These are phyloP conservation scores for Tetrapisispora phaffii DNA, from an alignment of 805 yeast species.

Conservation along the genomic window DNA sequence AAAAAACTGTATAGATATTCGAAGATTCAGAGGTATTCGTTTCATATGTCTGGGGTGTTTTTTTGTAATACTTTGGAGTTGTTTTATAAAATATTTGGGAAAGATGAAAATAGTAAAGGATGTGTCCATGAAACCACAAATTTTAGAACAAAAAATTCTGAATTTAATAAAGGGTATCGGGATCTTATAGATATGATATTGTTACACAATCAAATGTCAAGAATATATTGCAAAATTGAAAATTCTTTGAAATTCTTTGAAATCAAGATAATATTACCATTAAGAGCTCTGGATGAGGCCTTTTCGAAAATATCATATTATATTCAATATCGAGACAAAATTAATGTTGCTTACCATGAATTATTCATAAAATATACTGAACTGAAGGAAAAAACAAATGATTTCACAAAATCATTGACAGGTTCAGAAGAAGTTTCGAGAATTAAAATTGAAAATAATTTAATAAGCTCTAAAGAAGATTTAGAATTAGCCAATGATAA, in stretches of 20 bases:
- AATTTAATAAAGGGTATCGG: not conserved
- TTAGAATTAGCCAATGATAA: conserved; percentile 13
- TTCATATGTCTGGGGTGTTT: not conserved
- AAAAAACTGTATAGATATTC: not conserved
- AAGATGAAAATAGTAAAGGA: conserved; percentile 2
- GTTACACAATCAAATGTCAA: conserved; percentile 9
- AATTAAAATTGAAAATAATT: conserved; percentile 1
- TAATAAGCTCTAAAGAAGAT: conserved; percentile 3
- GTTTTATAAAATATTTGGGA: conserved; percentile 8
- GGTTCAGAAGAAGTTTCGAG: conserved; percentile 7
- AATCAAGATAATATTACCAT: conserved; percentile 11
- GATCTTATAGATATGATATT: conserved; percentile 8
- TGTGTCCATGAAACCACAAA: not conserved
- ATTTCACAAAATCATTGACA: conserved; percentile 2
- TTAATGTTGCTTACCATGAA: conserved; percentile 6
- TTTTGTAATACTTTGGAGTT: conserved; percentile 5
- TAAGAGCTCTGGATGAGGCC: conserved; percentile 5
- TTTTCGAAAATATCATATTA: conserved; percentile 5
- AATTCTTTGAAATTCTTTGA: conserved; percentile 12
- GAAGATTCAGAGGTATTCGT: not conserved
- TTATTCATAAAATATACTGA: conserved; percentile 4
- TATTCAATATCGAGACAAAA: not conserved
- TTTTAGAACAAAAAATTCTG: not conserved
- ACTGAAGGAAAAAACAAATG: conserved; percentile 3
- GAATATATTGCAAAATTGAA: conserved; percentile 10